Evolutionary conservation across 257 asterid genomes (phyloP).

Genomic region (Echites panduratus): DNA sequence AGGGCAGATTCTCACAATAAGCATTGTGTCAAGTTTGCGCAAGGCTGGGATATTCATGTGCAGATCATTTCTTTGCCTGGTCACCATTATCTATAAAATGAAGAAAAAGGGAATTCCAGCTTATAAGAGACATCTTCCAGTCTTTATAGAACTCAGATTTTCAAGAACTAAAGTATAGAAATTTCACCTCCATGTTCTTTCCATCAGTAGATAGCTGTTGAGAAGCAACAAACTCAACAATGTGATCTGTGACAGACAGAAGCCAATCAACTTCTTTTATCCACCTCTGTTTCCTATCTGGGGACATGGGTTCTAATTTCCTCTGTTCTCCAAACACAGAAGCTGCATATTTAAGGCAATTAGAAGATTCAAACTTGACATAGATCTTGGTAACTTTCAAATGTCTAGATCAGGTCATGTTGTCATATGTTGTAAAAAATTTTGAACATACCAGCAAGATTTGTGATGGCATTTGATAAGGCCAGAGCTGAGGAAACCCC

Average conservation of each 20-base stretch:
- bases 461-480: constrained; percentile 78
- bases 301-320: constrained; percentile 75
- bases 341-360: constrained; percentile 55
- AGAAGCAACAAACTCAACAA: constrained; percentile 83
- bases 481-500: constrained; percentile 94
- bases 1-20: constrained; percentile 43
- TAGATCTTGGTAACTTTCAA: background rate
- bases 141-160: background rate
- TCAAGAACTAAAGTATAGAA: background rate
- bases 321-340: constrained; percentile 81
- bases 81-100: constrained; percentile 63
- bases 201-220: constrained; percentile 71
- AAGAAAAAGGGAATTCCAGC: background rate
- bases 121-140: background rate
- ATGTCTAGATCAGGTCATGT: background rate
- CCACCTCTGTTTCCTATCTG: constrained; percentile 68
- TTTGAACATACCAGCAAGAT: constrained; percentile 69
- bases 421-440: background rate
- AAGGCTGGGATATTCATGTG: constrained; percentile 65
- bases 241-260: constrained; percentile 68
- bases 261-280: constrained; percentile 80
- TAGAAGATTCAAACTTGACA: no score
- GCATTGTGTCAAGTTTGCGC: constrained; percentile 74
- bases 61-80: constrained; percentile 70
- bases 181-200: constrained; percentile 58